phyloP scores from a whole-genome alignment of 495 filamentous ascomycete species.

The Oleoguttula mirabilis region DNA sequence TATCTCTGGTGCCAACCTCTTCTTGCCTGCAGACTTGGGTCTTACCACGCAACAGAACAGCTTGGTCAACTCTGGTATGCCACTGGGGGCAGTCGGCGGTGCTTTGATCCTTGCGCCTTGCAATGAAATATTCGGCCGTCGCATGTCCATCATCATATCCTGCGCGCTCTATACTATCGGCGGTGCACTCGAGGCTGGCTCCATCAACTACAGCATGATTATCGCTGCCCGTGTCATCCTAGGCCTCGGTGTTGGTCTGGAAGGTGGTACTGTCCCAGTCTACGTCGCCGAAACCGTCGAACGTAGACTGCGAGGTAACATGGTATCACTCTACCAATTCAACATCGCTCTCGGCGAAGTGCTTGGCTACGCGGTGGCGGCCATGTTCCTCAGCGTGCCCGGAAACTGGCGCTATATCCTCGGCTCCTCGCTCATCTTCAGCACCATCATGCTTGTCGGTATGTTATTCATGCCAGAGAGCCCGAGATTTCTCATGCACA shows the following conservation, averaged over 20 bases:
- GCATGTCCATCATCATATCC: slow-evolving; percentile 47
- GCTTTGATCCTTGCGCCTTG: slow-evolving; percentile 44
- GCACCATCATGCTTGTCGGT: slow-evolving; percentile 45
- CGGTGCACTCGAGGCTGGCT: slow-evolving; percentile 47
- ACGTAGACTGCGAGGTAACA: slow-evolving; percentile 43
- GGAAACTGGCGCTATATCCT: slow-evolving; percentile 56
- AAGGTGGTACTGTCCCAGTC: slow-evolving; percentile 49
- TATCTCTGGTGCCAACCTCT: slow-evolving; percentile 49
- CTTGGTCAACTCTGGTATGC: slow-evolving; percentile 47
- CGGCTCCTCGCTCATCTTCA: slow-evolving; percentile 52
- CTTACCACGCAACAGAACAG: slow-evolving; percentile 37
- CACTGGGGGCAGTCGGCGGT: slow-evolving; percentile 48
- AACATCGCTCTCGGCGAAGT: slow-evolving; percentile 54
- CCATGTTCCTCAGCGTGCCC: slow-evolving; percentile 45
- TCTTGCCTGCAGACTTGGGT: slow-evolving; percentile 38
- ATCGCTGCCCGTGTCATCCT: slow-evolving; percentile 48
- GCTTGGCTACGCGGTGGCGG: slow-evolving; percentile 48
- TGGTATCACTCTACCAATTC: slow-evolving; percentile 51
- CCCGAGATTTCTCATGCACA: slow-evolving; percentile 48
- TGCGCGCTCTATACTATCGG: slow-evolving; percentile 48
- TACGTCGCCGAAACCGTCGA: slow-evolving; percentile 43
- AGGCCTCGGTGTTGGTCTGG: slow-evolving; percentile 47
- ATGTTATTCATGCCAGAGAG: slow-evolving; percentile 50
- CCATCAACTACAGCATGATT: slow-evolving; percentile 48
- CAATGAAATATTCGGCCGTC: slow-evolving; percentile 47